Evolutionary conservation across 1,284 basidiomycete species (phyloP).

Genomic region (Gomphus bonarii): DNA sequence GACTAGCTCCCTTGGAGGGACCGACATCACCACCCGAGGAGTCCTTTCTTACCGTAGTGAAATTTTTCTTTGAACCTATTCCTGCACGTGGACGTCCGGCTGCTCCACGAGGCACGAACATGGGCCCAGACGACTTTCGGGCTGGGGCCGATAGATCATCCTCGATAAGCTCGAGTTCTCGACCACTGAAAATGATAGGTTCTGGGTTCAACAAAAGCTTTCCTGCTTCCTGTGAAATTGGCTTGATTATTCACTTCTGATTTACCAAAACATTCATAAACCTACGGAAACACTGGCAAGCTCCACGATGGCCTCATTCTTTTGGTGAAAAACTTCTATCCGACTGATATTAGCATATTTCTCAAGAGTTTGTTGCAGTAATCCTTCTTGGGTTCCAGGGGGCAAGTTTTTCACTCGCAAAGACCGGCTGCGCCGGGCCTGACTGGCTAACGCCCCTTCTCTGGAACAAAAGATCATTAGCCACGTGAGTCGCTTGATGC

Average conservation of each 20-base stretch:
- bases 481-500: not conserved
- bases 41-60: conserved; percentile 20
- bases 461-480: not conserved
- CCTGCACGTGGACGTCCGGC: conserved; percentile 62
- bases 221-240: conserved; percentile 56
- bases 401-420: conserved; percentile 73
- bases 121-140: conserved; percentile 24
- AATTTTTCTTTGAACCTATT: conserved; percentile 31
- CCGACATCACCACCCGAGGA: conserved; percentile 20
- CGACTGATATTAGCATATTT: conserved; percentile 65
- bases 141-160: conserved; percentile 25
- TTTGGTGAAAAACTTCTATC: conserved; percentile 63
- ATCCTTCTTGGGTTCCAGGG: conserved; percentile 65
- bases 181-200: conserved; percentile 57
- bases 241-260: not conserved
- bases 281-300: conserved; percentile 64
- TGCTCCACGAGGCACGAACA: conserved; percentile 56
- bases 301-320: conserved; percentile 67
- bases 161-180: conserved; percentile 44
- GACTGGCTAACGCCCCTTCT: conserved; percentile 6
- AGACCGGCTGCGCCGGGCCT: conserved; percentile 42
- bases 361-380: conserved; percentile 81
- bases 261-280: conserved; percentile 11
- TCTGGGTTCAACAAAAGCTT: conserved; percentile 60
- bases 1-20: conserved; percentile 16